Conservation (phyloP, 2,329 filamentous ascomycete species). For the Pseudogymnoascus sp. region DNA sequence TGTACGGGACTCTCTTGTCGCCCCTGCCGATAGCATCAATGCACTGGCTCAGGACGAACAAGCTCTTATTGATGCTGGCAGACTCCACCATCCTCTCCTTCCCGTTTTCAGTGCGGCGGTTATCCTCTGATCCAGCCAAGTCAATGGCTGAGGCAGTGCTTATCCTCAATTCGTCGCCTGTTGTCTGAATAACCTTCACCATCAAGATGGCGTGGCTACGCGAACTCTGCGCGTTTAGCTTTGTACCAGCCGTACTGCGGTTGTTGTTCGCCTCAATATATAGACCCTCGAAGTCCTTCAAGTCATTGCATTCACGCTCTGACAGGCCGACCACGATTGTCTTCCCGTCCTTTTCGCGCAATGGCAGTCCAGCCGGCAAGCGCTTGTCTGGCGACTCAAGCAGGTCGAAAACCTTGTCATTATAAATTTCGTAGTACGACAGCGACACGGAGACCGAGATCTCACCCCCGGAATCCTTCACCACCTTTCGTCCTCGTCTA, state of each 20-base stretch:
- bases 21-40: slow-evolving; percentile 82
- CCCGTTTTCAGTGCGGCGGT: slow-evolving; percentile 85
- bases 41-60: slow-evolving; percentile 90
- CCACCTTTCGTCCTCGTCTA: slow-evolving; percentile 73
- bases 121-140: slow-evolving; percentile 91
- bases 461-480: slow-evolving; percentile 64
- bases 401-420: slow-evolving; percentile 87
- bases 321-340: slow-evolving; percentile 80
- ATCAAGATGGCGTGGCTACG: slow-evolving; percentile 85
- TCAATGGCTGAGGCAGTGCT: slow-evolving; percentile 92
- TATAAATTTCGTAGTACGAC: slow-evolving; percentile 96
- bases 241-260: slow-evolving; percentile 80
- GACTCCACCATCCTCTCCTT: slow-evolving; percentile 91
- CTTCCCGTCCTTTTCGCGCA: slow-evolving; percentile 79
- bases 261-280: slow-evolving; percentile 92
- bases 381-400: slow-evolving; percentile 85
- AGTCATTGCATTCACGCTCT: slow-evolving; percentile 69
- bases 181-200: slow-evolving; percentile 76
- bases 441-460: slow-evolving; percentile 67
- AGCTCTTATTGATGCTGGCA: slow-evolving; percentile 92
- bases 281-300: slow-evolving; percentile 82
- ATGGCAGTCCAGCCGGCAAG: slow-evolving; percentile 67
- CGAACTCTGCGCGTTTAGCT: slow-evolving; percentile 85
- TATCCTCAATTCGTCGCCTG: slow-evolving; percentile 56
- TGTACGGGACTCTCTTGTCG: slow-evolving; percentile 75